Evolutionary conservation across 345 rosid species (phyloP), one percentile per base, ranked within the genome.

Genomic region (Pistacia integerrima): DNA sequence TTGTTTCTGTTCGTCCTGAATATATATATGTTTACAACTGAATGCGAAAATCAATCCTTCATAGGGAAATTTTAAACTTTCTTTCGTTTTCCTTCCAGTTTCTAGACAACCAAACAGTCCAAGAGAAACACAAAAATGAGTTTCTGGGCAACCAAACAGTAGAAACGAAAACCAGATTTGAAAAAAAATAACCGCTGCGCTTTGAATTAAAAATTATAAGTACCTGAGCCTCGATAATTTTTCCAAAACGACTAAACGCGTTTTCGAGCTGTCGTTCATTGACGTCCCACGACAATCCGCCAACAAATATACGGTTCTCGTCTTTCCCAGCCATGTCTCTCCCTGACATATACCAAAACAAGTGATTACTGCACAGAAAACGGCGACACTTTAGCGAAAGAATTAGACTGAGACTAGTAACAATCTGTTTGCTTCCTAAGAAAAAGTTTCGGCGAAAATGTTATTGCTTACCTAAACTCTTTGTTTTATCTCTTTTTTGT

Each of bases 211-310:
- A 69, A 25, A 5, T 46, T 58, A 46, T 14, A 8, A 25, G 13
- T 81, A 94, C 99, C 99, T 96, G 97, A 81, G 88, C 85, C 81
- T 92, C 97, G 62, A 91, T 71, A 57, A 96, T 87, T 78, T 92
- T 93, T 8, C 99, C 99, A 79, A 89, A 96, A 41, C 95, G 98
- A 73, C 77, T 77, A 82, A 96, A 96, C 60, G 91, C 87, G 62
- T 82, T 81, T 85, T 96, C 90, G 77, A 96, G 97, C 82, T 96
- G 94, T 55, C 97, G 90, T 76, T 92, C 97, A 25, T 89, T 83
- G 73, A 90, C 84, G 76, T 92, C 97, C 89, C 92, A 90, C 14
- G 98, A 86, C 80, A 96, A 85, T 2, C 99, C 99, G 57, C 98
- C 99, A 0, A 96, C 97, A 72, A 96, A 93, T 41, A 96, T 91